Percentiles rank a stretch among this genome's conserved stretches.
Evolutionary conservation across 345 rosid species (phyloP).

Genomic region (Citrus inodora): DNA sequence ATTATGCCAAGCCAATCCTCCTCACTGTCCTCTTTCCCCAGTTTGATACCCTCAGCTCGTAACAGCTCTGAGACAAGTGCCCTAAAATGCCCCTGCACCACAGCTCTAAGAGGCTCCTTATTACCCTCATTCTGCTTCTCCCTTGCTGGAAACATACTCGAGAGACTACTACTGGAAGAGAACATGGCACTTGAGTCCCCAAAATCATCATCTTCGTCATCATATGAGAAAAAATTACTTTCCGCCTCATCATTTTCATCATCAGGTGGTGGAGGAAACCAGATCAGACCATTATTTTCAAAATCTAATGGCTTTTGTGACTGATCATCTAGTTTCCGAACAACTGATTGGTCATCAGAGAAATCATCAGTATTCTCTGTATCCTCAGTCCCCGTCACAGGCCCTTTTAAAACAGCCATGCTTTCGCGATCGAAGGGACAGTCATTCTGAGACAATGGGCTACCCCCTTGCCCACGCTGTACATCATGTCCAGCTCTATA

Average conservation of each 20-base stretch:
- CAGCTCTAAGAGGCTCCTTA: constrained; percentile 70
- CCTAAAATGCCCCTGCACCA: constrained; percentile 85
- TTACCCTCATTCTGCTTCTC: constrained; percentile 62
- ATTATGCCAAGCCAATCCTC: constrained; percentile 86
- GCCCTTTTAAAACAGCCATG: constrained; percentile 54
- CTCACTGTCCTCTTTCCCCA: constrained; percentile 41
- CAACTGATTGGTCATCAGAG: constrained; percentile 36
- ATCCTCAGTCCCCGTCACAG: constrained; percentile 41
- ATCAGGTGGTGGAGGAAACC: constrained; percentile 93
- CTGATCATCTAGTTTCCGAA: constrained; percentile 34
- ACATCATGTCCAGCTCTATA: constrained; percentile 66
- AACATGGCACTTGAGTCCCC: constrained; percentile 77
- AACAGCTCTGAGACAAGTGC: constrained; percentile 94
- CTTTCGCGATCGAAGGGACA: constrained; percentile 53
- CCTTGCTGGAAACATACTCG: constrained; percentile 53
- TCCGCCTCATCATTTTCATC: constrained; percentile 82
- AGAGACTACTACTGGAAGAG: constrained; percentile 76
- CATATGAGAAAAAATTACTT: constrained; percentile 60
- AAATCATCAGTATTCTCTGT: constrained; percentile 45
- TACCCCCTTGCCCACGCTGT: constrained; percentile 63
- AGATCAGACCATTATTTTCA: constrained; percentile 76
- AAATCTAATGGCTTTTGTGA: constrained; percentile 66
- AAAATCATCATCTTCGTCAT: constrained; percentile 82
- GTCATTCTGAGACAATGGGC: constrained; percentile 42
- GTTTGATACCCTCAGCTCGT: constrained; percentile 62